Conservation (phyloP, 228 moss, liverwort and hornwort genomes). For the Sphagnum fallax region DNA sequence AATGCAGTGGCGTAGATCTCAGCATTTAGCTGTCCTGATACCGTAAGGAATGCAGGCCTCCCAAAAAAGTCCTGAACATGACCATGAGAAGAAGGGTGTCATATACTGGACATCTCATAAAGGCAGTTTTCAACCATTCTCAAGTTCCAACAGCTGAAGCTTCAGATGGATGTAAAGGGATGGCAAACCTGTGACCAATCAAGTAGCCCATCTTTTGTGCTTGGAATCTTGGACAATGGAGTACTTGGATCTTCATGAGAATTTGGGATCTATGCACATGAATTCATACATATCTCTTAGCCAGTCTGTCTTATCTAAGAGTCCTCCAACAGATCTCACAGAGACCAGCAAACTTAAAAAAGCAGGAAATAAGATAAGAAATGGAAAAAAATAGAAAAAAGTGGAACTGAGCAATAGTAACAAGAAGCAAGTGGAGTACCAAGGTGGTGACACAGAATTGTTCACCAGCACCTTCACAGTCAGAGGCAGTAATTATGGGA, state of each 20-base stretch:
- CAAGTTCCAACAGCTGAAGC: not conserved
- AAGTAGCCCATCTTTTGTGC: slow-evolving; percentile 76
- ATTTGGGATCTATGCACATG: slow-evolving; percentile 62
- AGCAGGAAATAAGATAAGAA: no score
- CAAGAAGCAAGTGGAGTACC: slow-evolving; percentile 28
- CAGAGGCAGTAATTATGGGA: slow-evolving; percentile 89
- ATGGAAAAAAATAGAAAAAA: not conserved
- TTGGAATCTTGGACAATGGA: slow-evolving; percentile 59
- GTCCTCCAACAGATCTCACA: not conserved
- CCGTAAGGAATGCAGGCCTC: slow-evolving; percentile 92
- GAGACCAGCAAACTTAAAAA: not conserved
- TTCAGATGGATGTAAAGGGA: not conserved
- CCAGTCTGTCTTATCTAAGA: not conserved
- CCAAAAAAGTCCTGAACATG: slow-evolving; percentile 88
- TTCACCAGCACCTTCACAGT: slow-evolving; percentile 99
- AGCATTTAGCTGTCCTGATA: slow-evolving; percentile 94
- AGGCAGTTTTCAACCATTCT: not conserved
- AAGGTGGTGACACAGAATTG: slow-evolving; percentile 98
- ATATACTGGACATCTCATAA: not conserved
- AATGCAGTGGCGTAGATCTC: slow-evolving; percentile 89
- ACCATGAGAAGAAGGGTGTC: not conserved
- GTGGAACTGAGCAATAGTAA: not conserved
- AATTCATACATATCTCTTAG: no score
- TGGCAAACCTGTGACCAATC: slow-evolving; percentile 83
- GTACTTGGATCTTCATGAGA: slow-evolving; percentile 68